phyloP scores from a whole-genome alignment of 768 basidiomycete genomes.

The Dioszegia crocea region DNA sequence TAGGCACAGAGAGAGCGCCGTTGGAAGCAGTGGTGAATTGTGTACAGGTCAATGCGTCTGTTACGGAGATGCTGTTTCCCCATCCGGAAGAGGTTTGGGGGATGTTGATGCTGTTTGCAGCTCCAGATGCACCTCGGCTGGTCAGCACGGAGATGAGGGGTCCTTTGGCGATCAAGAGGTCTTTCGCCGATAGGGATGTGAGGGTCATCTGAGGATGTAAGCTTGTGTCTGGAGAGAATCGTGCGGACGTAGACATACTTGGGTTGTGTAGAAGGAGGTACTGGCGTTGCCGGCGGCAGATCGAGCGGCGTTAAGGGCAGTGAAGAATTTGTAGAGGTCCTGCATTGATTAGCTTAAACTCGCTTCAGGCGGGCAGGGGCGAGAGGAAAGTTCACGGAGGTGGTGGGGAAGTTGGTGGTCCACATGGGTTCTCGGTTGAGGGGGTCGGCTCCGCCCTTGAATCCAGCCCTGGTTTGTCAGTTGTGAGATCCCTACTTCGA shows the following conservation, averaged over 20 bases:
- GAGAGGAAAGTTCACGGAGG: slow-evolving; percentile 10
- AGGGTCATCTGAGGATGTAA: slow-evolving; percentile 28
- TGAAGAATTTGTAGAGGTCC: slow-evolving; percentile 44
- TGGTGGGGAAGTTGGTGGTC: slow-evolving; percentile 35
- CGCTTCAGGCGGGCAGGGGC: too few species aligned
- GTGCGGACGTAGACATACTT: slow-evolving; percentile 17
- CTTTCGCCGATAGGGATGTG: slow-evolving; percentile 22
- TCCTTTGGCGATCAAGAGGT: slow-evolving; percentile 39
- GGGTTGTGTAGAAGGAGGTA: slow-evolving; percentile 41
- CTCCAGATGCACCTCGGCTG: slow-evolving; percentile 33
- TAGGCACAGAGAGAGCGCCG: slow-evolving; percentile 34
- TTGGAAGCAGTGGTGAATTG: slow-evolving; percentile 30
- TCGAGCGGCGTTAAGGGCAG: slow-evolving; percentile 38
- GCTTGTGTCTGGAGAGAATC: background rate
- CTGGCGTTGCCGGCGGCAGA: slow-evolving; percentile 37
- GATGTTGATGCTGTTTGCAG: slow-evolving; percentile 24
- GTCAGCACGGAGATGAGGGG: slow-evolving; percentile 43
- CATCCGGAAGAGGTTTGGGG: slow-evolving; percentile 27
- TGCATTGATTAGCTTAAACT: background rate
- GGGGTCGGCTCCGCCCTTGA: slow-evolving; percentile 48
- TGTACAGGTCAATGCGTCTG: slow-evolving; percentile 41
- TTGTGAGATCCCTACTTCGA: too few species aligned
- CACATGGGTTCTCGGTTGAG: slow-evolving; percentile 48
- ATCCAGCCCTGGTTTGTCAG: slow-evolving; percentile 29
- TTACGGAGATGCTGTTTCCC: slow-evolving; percentile 23